Percentiles rank a stretch among this genome's conserved stretches.
Evolutionary conservation across 2,329 filamentous ascomycete genomes (phyloP).

Genomic region (Colletotrichum scovillei): DNA sequence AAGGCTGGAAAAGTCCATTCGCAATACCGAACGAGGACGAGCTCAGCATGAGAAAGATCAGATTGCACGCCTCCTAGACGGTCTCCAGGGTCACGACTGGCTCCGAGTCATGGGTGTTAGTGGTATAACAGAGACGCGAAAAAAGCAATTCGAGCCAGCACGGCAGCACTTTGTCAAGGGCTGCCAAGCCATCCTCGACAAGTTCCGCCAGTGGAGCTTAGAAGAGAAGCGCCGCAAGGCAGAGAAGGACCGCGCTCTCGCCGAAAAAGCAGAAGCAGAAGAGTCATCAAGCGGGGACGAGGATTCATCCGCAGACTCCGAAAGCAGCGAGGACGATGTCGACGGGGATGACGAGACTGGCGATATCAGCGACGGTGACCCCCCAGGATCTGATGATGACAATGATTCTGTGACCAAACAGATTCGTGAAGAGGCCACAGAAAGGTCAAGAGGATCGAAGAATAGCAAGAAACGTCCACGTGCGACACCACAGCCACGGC

Average conservation of each 20-base stretch:
- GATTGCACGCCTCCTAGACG: slow-evolving; percentile 77
- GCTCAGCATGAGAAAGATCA: slow-evolving; percentile 76
- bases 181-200: slow-evolving; percentile 83
- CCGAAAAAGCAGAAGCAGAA: slow-evolving; percentile 57
- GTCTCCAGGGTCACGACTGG: slow-evolving; percentile 93
- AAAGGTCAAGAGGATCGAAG: slow-evolving; percentile 58
- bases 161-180: slow-evolving; percentile 86
- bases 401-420: slow-evolving; percentile 79
- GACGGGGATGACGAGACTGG: slow-evolving; percentile 40
- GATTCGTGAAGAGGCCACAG: slow-evolving; percentile 77
- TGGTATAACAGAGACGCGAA: slow-evolving; percentile 84
- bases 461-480: slow-evolving; percentile 44
- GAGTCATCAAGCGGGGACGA: slow-evolving; percentile 32
- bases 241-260: slow-evolving; percentile 75
- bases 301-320: slow-evolving; percentile 37
- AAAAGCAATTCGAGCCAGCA: slow-evolving; percentile 88
- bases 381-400: slow-evolving; percentile 72
- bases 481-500: slow-evolving; percentile 33
- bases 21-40: slow-evolving; percentile 72
- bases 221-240: slow-evolving; percentile 87
- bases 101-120: slow-evolving; percentile 90
- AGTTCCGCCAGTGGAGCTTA: slow-evolving; percentile 88
- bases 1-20: slow-evolving; percentile 69
- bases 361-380: slow-evolving; percentile 44
- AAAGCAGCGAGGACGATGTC: slow-evolving; percentile 51